Conservation (phyloP, 257 asterid genomes). For the Nicotiana tabacum region DNA sequence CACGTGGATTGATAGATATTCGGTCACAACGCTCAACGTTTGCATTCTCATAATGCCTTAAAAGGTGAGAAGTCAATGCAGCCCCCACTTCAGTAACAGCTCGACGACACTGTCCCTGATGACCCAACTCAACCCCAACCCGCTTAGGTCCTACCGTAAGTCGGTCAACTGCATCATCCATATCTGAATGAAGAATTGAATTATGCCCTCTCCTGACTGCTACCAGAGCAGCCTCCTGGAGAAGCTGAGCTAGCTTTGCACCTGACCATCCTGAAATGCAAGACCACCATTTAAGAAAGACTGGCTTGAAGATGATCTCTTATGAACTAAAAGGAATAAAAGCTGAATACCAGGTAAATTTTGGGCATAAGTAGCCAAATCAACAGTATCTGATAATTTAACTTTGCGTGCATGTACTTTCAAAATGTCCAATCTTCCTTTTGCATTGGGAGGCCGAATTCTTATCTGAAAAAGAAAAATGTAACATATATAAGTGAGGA, state of each 20-base stretch:
- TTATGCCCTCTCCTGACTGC: slow-evolving; percentile 88
- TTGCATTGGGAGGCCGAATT: slow-evolving; percentile 91
- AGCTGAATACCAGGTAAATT: slow-evolving; percentile 68
- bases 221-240: slow-evolving; percentile 98
- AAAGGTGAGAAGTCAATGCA: slow-evolving; percentile 82
- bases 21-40: slow-evolving; percentile 84
- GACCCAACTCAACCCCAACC: slow-evolving; percentile 68
- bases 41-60: slow-evolving; percentile 76
- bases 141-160: slow-evolving; percentile 96
- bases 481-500: neutral
- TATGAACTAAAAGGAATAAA: neutral
- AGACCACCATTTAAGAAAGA: neutral
- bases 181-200: slow-evolving; percentile 68
- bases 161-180: slow-evolving; percentile 96
- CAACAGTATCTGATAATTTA: slow-evolving; percentile 76
- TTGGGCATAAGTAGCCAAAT: slow-evolving; percentile 72
- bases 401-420: slow-evolving; percentile 91
- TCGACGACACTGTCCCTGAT: slow-evolving; percentile 92
- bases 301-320: neutral
- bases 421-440: slow-evolving; percentile 85
- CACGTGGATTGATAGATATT: slow-evolving; percentile 89
- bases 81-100: slow-evolving; percentile 85
- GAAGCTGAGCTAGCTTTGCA: slow-evolving; percentile 94
- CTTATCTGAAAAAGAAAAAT: slow-evolving; percentile 43
- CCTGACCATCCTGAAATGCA: slow-evolving; percentile 84